These are phyloP conservation scores for Apiotrichum siamense DNA, from an alignment of 1,284 basidiomycete species.

Conservation along the genomic window DNA sequence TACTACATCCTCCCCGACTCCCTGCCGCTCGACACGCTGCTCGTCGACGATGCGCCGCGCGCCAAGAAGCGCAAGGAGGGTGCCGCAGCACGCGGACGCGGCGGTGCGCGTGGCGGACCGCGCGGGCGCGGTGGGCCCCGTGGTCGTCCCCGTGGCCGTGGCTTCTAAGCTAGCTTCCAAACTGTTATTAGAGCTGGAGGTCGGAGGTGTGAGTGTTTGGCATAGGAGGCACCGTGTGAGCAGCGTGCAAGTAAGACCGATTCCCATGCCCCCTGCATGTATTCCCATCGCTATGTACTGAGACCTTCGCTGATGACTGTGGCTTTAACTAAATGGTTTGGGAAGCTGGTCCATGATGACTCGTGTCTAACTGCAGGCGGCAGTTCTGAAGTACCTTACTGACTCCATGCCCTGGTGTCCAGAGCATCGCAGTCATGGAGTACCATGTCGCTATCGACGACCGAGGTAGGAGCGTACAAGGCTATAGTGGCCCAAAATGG, in stretches of 20 bases:
- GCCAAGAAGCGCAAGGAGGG: slow-evolving; percentile 65
- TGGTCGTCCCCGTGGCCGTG: slow-evolving; percentile 33
- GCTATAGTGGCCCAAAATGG: too few species aligned
- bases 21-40: slow-evolving; percentile 87
- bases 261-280: slow-evolving; percentile 10
- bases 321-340: neutral
- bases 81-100: slow-evolving; percentile 26
- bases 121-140: slow-evolving; percentile 29
- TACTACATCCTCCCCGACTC: slow-evolving; percentile 91
- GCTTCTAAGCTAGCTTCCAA: slow-evolving; percentile 21
- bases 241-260: neutral
- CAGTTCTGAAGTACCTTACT: too few species aligned
- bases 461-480: too few species aligned
- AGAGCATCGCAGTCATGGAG: too few species aligned
- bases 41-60: slow-evolving; percentile 96
- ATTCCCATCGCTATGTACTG: slow-evolving; percentile 16
- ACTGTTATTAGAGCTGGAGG: neutral
- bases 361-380: too few species aligned
- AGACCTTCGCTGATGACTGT: neutral
- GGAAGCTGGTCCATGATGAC: neutral
- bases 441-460: too few species aligned
- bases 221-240: too few species aligned
- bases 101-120: slow-evolving; percentile 31
- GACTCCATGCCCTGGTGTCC: too few species aligned
- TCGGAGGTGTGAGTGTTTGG: too few species aligned